phyloP scores from a whole-genome alignment of 2,329 filamentous ascomycete genomes.

The Fusarium algeriense region DNA sequence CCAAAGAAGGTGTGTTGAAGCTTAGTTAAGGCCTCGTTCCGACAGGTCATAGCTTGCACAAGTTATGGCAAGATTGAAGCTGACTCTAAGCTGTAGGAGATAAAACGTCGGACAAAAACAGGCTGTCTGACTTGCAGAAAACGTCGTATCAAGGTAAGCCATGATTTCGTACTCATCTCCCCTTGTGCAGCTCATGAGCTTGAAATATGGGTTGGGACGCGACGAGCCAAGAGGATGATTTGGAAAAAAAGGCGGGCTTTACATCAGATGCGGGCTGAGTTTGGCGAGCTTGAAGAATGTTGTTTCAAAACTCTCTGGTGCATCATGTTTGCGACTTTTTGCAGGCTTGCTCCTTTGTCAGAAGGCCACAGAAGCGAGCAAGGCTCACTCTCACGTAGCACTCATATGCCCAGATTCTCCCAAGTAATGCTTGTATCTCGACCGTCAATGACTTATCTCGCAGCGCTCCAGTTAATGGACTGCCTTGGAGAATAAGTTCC shows the following conservation, averaged over 20 bases:
- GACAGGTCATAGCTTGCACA: neutral
- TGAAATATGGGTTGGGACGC: conserved; percentile 21
- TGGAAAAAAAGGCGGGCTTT: conserved; percentile 18
- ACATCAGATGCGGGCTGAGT: conserved; percentile 12
- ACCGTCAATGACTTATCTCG: conserved; percentile 11
- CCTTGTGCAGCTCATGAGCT: conserved; percentile 15
- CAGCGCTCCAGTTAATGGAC: conserved; percentile 2
- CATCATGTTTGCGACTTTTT: conserved; percentile 35
- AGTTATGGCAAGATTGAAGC: conserved; percentile 23
- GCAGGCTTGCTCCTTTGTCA: conserved; percentile 35
- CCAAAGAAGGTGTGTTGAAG: conserved; percentile 68
- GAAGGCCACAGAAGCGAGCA: conserved; percentile 39
- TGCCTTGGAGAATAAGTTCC: conserved; percentile 12
- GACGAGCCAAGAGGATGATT: conserved; percentile 23
- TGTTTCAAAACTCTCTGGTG: conserved; percentile 30
- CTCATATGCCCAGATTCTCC: conserved; percentile 31
- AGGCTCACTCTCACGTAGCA: conserved; percentile 42
- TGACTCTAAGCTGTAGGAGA: conserved; percentile 60
- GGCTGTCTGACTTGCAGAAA: conserved; percentile 73
- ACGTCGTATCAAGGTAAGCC: conserved; percentile 70
- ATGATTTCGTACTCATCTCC: conserved; percentile 41
- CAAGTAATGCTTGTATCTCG: conserved; percentile 36
- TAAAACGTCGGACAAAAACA: conserved; percentile 72
- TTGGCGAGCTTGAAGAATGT: conserved; percentile 28
- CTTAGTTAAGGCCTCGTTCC: conserved; percentile 2